These are phyloP conservation scores for Triticum aestivum DNA, from an alignment of 176 grass and related monocot genomes.

Conservation along the genomic window IWGSC_CS_RefSeq_v2.1 NC_057800.1:12689341-12689840, in stretches of 20 bases:
- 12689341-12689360: neutral
- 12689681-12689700: neutral
- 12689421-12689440: no score
- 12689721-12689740: neutral
- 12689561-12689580: neutral
- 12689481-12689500: neutral
- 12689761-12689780: no score
- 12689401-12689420: no score
- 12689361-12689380: neutral
- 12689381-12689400: no score
- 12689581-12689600: neutral
- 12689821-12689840: neutral
- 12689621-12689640: neutral
- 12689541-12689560: neutral
- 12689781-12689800: neutral
- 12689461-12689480: neutral
- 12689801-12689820: neutral
- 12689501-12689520: neutral
- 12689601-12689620: neutral
- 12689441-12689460: no score
- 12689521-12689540: neutral
- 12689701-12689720: neutral
- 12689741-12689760: neutral
- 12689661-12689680: neutral
- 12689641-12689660: neutral